A percentile compares a stretch with the other conserved stretches of the same genome.
phyloP scores from a whole-genome alignment of 1,284 basidiomycete species.

The Agroathelia rolfsii region DNA sequence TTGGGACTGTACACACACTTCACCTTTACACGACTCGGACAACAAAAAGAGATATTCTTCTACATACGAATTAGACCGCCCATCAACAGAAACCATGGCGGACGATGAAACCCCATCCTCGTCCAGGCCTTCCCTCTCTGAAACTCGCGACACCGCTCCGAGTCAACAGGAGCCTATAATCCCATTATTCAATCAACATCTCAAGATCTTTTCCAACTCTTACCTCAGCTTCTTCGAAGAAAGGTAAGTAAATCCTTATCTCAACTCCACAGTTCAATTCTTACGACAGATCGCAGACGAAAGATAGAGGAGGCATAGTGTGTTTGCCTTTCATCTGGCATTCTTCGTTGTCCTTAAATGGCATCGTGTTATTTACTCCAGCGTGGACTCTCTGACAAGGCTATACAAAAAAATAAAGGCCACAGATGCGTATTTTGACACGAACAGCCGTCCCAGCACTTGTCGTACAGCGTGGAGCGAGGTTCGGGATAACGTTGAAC shows the following conservation, averaged over 20 bases:
- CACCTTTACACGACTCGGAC: too few species aligned
- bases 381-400: constrained; percentile 60
- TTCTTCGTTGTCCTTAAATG: background rate
- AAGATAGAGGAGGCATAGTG: constrained; percentile 79
- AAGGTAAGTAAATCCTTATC: constrained; percentile 40
- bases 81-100: too few species aligned
- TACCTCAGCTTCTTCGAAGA: constrained; percentile 81
- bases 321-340: constrained; percentile 19
- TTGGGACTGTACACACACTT: too few species aligned
- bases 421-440: constrained; percentile 56
- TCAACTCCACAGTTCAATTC: constrained; percentile 6
- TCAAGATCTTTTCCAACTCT: constrained; percentile 60
- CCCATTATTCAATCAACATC: constrained; percentile 61
- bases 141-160: too few species aligned
- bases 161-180: too few species aligned
- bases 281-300: constrained; percentile 36
- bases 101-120: too few species aligned
- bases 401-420: constrained; percentile 63
- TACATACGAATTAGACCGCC: too few species aligned
- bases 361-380: constrained; percentile 23
- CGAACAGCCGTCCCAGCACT: constrained; percentile 50
- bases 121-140: too few species aligned
- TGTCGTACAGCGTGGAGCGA: constrained; percentile 72
- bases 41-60: too few species aligned
- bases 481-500: constrained; percentile 73